Conservation (phyloP, 768 basidiomycete genomes). For the Mycena pura region DNA sequence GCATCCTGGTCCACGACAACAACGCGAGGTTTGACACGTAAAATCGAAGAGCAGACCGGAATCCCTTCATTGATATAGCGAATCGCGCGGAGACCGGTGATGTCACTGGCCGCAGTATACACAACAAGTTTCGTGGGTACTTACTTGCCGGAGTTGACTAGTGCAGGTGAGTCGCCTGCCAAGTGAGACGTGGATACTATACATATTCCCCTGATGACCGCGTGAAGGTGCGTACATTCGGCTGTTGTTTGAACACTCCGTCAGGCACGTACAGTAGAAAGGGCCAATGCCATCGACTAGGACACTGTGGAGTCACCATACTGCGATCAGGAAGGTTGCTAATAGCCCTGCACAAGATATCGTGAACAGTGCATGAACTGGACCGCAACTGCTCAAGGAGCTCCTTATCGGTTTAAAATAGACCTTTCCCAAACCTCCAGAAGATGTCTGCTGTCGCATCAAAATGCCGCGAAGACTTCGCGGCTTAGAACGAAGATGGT, state of each 20-base stretch:
- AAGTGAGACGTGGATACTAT: slow-evolving; percentile 60
- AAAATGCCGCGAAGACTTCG: too few species aligned
- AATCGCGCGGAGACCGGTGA: slow-evolving; percentile 35
- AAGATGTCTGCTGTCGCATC: too few species aligned
- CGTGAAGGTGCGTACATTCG: slow-evolving; percentile 59
- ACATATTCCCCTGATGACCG: slow-evolving; percentile 52
- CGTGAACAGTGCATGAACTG: too few species aligned
- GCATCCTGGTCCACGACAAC: slow-evolving; percentile 67
- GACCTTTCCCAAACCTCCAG: too few species aligned
- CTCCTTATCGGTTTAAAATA: too few species aligned
- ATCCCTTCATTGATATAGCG: slow-evolving; percentile 46
- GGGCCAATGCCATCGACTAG: too few species aligned
- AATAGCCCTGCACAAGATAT: too few species aligned
- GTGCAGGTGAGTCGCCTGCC: slow-evolving; percentile 76
- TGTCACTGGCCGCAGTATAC: slow-evolving; percentile 30
- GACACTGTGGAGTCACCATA: too few species aligned
- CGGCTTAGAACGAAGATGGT: too few species aligned
- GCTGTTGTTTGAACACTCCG: not conserved
- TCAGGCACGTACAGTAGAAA: too few species aligned
- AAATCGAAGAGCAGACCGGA: slow-evolving; percentile 50
- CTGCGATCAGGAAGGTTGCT: too few species aligned
- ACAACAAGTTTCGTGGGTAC: slow-evolving; percentile 49
- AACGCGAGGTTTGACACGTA: slow-evolving; percentile 60
- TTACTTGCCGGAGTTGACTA: slow-evolving; percentile 86
- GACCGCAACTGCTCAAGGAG: too few species aligned